Conservation (phyloP, 306 rosid genomes). For the Benincasa hispida region DNA sequence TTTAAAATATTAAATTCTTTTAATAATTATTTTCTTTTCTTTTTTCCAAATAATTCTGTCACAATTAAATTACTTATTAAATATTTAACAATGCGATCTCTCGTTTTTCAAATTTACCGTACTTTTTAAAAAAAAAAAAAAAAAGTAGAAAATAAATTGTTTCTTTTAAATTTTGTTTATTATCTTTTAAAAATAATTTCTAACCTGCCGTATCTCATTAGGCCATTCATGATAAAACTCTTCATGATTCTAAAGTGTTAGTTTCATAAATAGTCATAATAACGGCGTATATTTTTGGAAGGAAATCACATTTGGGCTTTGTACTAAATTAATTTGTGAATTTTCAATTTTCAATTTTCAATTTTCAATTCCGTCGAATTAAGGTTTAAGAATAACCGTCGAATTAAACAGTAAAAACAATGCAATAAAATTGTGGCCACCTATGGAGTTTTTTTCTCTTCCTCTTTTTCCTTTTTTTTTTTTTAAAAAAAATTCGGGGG, state of each 20-base stretch:
- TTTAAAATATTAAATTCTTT: background rate
- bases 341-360: background rate
- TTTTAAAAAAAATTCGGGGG: too few species aligned
- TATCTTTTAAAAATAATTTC: too few species aligned
- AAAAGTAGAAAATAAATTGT: background rate
- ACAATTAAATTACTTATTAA: background rate
- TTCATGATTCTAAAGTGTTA: background rate
- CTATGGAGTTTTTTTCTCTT: background rate
- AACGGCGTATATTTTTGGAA: background rate
- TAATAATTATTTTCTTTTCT: background rate
- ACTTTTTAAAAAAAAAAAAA: too few species aligned
- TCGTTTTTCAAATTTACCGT: background rate
- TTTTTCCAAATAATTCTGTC: background rate
- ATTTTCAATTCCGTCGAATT: background rate
- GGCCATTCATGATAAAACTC: background rate
- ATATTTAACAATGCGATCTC: background rate
- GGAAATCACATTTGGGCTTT: background rate
- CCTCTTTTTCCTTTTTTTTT: background rate
- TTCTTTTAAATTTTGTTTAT: background rate
- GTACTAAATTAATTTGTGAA: background rate
- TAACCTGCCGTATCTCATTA: background rate
- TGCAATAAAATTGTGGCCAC: background rate
- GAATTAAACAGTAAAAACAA: background rate
- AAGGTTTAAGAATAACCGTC: too few species aligned
- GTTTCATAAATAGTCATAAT: background rate